Base-by-base conservation (phyloP, 768 basidiomycete species). In the Amylocystis lapponica region DNA sequence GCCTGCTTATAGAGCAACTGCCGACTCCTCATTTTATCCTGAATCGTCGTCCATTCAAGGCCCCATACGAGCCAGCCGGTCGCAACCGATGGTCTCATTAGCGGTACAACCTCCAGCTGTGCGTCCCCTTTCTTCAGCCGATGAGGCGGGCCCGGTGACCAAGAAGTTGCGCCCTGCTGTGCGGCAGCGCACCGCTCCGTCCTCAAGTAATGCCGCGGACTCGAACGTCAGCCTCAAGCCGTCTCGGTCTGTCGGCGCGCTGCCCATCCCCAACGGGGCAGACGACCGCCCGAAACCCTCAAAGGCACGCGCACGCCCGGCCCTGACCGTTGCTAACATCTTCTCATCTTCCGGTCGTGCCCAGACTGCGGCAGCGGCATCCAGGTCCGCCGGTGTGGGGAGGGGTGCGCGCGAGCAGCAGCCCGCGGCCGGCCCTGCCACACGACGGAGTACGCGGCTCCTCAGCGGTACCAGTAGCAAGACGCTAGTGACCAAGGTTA, bases 301-400 rank as follows among this genome's bases (percentile, higher is more conserved):
- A 51, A 88, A 89, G 86, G 86, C 81, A 86, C 79, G 84, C 81
- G 79, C 79, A 75, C 83, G 81, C 80, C 81, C 81, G 82, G 83
- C 80, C 75, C 75, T 85, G 76, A 81, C 77, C 71, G 78, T 83
- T 82, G 74, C 79, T 84, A 85, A 85, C 71, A 73, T 83, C 74
- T 83, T 85, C 84, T 86, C 83, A 85, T 84, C 81, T 69, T 77
- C 78, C 67, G 75, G 76, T 79, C 81, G 79, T 78, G 78, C 78
- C 67, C 83, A 86, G 82, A 73, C 78, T 61, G 49, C 60, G 58
- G 70, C 76, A 63, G 73, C 76, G 66, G 73, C 80, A 61, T 74
- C 81, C 65, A 79, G 76, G 71, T 69, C 70, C 27, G 36, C 43
- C 53, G 69, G 71, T 43, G 61, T 65, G 50, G 71, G 70, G 47